A percentile compares a stretch with the other conserved stretches of the same genome.
Evolutionary conservation across 2,329 filamentous ascomycete species (phyloP).

Genomic region (Rutstroemia sp.): DNA sequence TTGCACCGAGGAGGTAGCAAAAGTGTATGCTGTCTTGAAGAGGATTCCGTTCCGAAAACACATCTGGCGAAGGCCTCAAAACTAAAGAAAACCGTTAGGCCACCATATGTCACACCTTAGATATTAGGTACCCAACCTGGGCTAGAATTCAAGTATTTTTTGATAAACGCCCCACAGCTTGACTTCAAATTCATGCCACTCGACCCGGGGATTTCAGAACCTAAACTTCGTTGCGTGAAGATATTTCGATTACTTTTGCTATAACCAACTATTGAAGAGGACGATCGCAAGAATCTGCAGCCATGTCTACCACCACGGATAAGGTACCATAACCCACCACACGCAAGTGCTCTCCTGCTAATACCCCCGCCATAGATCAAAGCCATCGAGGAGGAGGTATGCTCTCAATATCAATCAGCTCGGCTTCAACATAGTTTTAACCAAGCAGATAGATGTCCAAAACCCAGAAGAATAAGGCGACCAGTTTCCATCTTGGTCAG

Average conservation of each 20-base stretch:
- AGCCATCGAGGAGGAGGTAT: constrained; percentile 89
- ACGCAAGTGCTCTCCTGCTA: constrained; percentile 11
- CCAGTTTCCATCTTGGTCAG: constrained; percentile 88
- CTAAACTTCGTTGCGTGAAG: background rate
- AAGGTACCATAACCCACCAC: constrained; percentile 52
- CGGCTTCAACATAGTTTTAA: constrained; percentile 15
- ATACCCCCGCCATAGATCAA: constrained; percentile 62
- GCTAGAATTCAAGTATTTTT: background rate
- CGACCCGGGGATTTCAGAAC: background rate
- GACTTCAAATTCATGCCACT: background rate
- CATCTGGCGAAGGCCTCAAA: too few relatives aligned
- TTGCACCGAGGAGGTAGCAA: background rate
- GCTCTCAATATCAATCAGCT: constrained; percentile 23
- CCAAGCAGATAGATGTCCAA: constrained; percentile 65
- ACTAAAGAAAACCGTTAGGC: too few relatives aligned
- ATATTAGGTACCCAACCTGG: background rate
- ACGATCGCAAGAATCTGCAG: constrained; percentile 28
- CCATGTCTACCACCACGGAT: constrained; percentile 94
- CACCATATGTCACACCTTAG: too few relatives aligned
- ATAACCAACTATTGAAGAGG: background rate
- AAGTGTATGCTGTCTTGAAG: too few relatives aligned
- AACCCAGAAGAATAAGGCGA: constrained; percentile 97
- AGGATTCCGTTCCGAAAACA: too few relatives aligned
- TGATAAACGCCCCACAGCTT: background rate
- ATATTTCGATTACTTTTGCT: too few relatives aligned